phyloP scores from a whole-genome alignment of 1,284 basidiomycete species.

The Austroboletus niveus region DNA sequence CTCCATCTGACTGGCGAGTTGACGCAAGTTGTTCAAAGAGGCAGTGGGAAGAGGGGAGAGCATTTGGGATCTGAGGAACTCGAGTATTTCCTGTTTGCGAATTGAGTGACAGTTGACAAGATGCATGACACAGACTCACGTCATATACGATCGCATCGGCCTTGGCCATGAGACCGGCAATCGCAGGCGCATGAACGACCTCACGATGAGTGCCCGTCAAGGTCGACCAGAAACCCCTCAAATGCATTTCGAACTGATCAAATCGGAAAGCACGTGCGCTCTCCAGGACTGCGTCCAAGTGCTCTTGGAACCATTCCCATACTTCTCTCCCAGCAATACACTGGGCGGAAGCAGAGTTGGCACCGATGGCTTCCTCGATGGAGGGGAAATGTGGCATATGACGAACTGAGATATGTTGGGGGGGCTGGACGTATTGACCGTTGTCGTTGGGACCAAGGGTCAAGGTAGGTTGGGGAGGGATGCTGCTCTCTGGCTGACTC shows the following conservation, averaged over 20 bases:
- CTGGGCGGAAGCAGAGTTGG: constrained; percentile 68
- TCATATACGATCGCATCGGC: constrained; percentile 87
- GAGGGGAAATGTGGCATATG: constrained; percentile 77
- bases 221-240: constrained; percentile 79
- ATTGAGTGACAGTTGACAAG: constrained; percentile 16
- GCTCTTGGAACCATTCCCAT: constrained; percentile 85
- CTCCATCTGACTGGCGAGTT: constrained; percentile 88
- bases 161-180: constrained; percentile 83
- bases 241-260: constrained; percentile 83
- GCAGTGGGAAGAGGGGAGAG: constrained; percentile 69
- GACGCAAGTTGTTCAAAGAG: constrained; percentile 68
- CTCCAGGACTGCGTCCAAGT: constrained; percentile 76
- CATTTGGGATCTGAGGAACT: constrained; percentile 80
- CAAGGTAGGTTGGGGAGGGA: constrained; percentile 52
- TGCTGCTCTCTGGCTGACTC: constrained; percentile 50
- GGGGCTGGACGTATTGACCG: constrained; percentile 41
- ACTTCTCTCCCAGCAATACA: constrained; percentile 77
- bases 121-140: constrained; percentile 44
- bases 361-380: constrained; percentile 79
- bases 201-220: constrained; percentile 74
- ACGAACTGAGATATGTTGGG: constrained; percentile 63
- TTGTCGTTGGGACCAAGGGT: constrained; percentile 47
- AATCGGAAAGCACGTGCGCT: constrained; percentile 74
- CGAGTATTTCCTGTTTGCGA: constrained; percentile 71
- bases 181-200: constrained; percentile 82